Conservation (phyloP, 805 yeast genomes). For the Lachancea kluyveri region DNA sequence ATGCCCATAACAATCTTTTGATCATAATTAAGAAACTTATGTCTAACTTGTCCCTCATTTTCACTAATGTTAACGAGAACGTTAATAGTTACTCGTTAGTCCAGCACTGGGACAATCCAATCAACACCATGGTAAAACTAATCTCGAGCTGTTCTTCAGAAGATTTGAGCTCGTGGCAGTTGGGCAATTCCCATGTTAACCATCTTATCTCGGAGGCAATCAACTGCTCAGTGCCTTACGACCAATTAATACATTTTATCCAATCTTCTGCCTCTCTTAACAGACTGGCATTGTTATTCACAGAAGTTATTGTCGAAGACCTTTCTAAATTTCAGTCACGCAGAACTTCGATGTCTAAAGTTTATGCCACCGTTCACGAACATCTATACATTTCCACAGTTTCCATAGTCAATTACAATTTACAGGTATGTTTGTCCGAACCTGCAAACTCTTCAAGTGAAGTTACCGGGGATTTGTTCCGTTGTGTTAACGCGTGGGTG, state of each 20-base stretch:
- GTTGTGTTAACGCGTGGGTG: constrained; percentile 28
- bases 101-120: constrained; percentile 29
- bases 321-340: constrained; percentile 26
- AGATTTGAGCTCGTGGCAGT: too few species aligned
- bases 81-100: constrained; percentile 6
- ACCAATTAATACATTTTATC: constrained; percentile 20
- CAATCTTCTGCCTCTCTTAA: constrained; percentile 18
- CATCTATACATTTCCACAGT: constrained; percentile 28
- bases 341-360: constrained; percentile 22
- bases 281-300: constrained; percentile 22
- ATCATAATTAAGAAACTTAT: constrained; percentile 28
- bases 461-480: constrained; percentile 17
- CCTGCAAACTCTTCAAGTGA: constrained; percentile 1
- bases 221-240: constrained; percentile 17
- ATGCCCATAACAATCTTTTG: constrained; percentile 9
- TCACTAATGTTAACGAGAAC: constrained; percentile 22
- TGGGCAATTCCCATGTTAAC: too few species aligned
- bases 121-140: constrained; percentile 21
- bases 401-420: constrained; percentile 26
- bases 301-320: constrained; percentile 31
- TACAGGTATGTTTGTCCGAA: constrained; percentile 7
- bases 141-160: too few species aligned
- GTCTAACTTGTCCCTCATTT: constrained; percentile 30
- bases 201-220: constrained; percentile 4
- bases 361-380: constrained; percentile 28